Conservation (phyloP, 2,329 filamentous ascomycete species). For the Davidsoniella neocaledoniae region DNA sequence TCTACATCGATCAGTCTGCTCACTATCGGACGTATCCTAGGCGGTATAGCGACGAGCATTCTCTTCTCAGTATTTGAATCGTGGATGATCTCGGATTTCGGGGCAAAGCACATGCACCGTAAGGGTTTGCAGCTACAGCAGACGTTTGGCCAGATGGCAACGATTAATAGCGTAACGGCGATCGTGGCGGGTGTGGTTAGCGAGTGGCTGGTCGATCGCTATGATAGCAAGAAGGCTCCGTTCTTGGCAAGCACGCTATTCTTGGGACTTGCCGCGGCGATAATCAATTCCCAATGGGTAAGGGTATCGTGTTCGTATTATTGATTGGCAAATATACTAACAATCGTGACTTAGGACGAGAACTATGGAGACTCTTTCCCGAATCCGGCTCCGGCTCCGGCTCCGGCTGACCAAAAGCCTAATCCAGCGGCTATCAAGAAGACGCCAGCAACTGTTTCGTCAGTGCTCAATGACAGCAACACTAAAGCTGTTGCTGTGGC, state of each 20-base stretch:
- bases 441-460: conserved; percentile 12
- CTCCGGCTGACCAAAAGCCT: too few relatives aligned
- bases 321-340: neutral
- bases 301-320: neutral
- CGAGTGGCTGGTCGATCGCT: conserved; percentile 30
- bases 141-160: conserved; percentile 36
- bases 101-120: conserved; percentile 25
- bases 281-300: conserved; percentile 32
- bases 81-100: conserved; percentile 43
- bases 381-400: too few relatives aligned
- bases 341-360: conserved; percentile 23
- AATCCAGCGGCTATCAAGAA: too few relatives aligned
- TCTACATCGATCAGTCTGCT: conserved; percentile 22
- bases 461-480: conserved; percentile 24
- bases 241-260: conserved; percentile 25
- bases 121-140: conserved; percentile 28
- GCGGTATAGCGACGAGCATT: conserved; percentile 37
- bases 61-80: conserved; percentile 43
- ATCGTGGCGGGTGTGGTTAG: conserved; percentile 25
- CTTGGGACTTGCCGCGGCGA: conserved; percentile 25
- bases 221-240: conserved; percentile 32
- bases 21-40: conserved; percentile 34
- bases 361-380: conserved; percentile 26
- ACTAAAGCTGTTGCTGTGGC: conserved; percentile 33
- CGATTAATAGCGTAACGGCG: conserved; percentile 26